Evolutionary conservation across 176 grass and related monocot genomes (phyloP).

Genomic region (Carex myosuroides): DNA sequence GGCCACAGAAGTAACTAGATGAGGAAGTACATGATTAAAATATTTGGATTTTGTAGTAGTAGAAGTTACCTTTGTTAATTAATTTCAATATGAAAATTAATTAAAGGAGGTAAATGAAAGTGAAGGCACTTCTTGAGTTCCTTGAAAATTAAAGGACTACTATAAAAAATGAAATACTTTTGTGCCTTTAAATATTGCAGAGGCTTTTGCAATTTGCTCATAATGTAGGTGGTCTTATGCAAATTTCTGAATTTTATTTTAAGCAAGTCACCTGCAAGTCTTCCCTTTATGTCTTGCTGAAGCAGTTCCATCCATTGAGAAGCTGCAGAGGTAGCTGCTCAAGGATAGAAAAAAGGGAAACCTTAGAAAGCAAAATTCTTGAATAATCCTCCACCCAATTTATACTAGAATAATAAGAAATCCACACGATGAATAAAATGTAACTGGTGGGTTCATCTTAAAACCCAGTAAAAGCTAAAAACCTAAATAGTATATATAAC

Average conservation of each 20-base stretch:
- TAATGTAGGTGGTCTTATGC: background rate
- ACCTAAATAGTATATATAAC: background rate
- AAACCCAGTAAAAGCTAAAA: background rate
- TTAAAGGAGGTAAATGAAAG: background rate
- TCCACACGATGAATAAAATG: background rate
- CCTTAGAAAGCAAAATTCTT: background rate
- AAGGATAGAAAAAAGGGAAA: background rate
- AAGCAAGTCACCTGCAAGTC: slow-evolving; percentile 61
- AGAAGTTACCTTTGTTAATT: background rate
- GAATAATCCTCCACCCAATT: background rate
- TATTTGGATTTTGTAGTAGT: background rate
- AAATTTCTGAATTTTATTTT: background rate
- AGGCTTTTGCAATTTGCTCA: background rate
- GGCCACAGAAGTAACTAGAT: background rate
- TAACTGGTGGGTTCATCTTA: background rate
- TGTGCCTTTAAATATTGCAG: background rate
- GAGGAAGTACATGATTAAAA: background rate
- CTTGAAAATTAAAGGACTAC: background rate
- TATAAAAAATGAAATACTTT: background rate
- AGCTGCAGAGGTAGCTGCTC: slow-evolving; percentile 72
- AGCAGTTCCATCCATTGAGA: slow-evolving; percentile 92
- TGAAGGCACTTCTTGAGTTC: background rate
- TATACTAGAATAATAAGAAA: background rate
- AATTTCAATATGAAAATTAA: background rate
- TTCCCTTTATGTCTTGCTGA: slow-evolving; percentile 87